Base-by-base conservation (phyloP, 2,329 filamentous ascomycete species). In the Aspergillus sclerotialis region DNA sequence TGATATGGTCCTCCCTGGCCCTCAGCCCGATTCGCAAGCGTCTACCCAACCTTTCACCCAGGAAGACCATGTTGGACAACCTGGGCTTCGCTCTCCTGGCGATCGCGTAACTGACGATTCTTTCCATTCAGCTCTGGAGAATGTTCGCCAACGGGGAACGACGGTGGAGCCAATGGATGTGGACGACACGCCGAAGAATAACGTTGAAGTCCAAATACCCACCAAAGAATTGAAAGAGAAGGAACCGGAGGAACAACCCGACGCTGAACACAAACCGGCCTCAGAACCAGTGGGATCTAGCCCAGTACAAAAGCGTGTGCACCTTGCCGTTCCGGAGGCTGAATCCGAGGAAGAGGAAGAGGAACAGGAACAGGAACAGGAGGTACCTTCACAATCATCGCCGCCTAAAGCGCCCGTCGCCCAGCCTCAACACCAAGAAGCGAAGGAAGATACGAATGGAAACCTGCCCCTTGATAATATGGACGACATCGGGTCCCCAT, bases 401-500 rank as follows among this genome's bases (percentile, higher is more conserved):
- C 42, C 44, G 8, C 33, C 37, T 15, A 53, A 50, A 21, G 24
- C 39, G 10, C 28, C 39, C 2, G 36, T 28, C 7, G 29, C 32
- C 5, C 37, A 48, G 9, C 30, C 36, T 15, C 27, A 36, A 7
- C 30, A 39, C 18, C 36, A 47, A 23, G 49, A 53, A 21, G 46
- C 30, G 8, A 53, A 52, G 27, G 53, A 59, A 27, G 55, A 63
- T 16, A 52, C 51, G 23, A 48, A 6, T 23, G 19, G 10, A 10
- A 10, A 10, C 19, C 6, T 6, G 19, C 7, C 19, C 19, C 45
- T 61, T 12, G 57, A 63, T 28, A 55, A 53, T 28, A 52, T 67
- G 30, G 66, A 69, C 38, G 66, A 68, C 32, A 63, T 69, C 17
- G 65, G 61, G 27, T 68, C 67, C 12, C 65, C 67, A 12, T 71